Evolutionary conservation across 768 basidiomycete species (phyloP), one percentile per base, ranked within the genome.

Genomic region (Macrolepiota albuminosa): DNA sequence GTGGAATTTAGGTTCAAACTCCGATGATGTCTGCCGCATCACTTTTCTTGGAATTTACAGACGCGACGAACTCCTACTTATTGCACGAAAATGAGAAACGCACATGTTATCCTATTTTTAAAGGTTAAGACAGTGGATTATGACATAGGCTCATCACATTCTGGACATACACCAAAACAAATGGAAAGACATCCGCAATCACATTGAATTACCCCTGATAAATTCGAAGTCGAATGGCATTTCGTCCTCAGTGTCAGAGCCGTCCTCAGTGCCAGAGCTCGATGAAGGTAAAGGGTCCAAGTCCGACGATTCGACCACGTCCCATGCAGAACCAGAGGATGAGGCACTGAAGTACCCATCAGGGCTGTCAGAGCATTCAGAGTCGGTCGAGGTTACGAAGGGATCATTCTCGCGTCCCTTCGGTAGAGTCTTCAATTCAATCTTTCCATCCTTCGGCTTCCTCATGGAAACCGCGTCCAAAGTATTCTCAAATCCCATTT

Each of bases 1-100:
- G 59, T 60, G 51, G 6, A 18, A 48, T 26, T 72, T 73, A 63
- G 54, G 75, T 74, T 76, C 62, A 54, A 60, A 18, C 60, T 52
- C 66, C 63, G 67, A 40, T 11, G 31, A 42, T 34, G 21, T 13
- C 4, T 9, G 42, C 40, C n/a, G 34, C 16, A 6, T 5, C 43
- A 21, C 36, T 37, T 37, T 29, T n/a, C 13, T 21, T 51, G 49
- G 11, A 18, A 1, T 31, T 29, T 29, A 34, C n/a, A 6, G 18
- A 33, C 11, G 14, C 16, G 11, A 9, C 49, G 7, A 21, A 21
- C 21, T 21, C 21, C 21, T 21, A 21, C 21, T 21, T 21, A 21
- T 21, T 21, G n/a, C 10, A 50, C 9, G 18, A 39, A 26, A 53
- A 14, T 24, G 4, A 9, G 24, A 52, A 18, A 49, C 26, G 21